Base-by-base conservation (phyloP, 805 yeast genomes). In the Yarrowia yakushimensis region DNA sequence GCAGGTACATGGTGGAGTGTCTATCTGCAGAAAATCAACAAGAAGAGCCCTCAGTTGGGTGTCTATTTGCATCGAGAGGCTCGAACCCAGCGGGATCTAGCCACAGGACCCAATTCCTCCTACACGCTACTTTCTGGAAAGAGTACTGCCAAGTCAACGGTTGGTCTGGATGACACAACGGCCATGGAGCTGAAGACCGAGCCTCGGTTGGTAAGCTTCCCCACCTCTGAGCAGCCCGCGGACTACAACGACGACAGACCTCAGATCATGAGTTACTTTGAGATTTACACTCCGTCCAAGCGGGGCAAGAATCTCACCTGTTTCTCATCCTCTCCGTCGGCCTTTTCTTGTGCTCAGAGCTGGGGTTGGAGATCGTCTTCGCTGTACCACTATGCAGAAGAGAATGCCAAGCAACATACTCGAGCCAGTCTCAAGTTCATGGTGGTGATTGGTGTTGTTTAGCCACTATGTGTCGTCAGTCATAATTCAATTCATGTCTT, bases 1-100 rank as follows among this genome's bases (percentile, higher is more conserved):
- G 84, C 85, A n/a, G 86, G 86, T 0, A 81, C 85, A 11, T 81
- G 78, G 66, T 82, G 86, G 86, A 81, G 81, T 65, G 69, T 82
- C 9, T 82, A 82, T 67, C 72, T 82, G 31, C 85, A 82, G 63
- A 82, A 81, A 66, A 77, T 78, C 37, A 55, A 73, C 46, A 77
- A 77, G 63, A 73, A 76, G 62, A 76, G 79, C 3, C 77, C 69
- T 64, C 85, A 82, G 65, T 77, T 82, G 69, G 86, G 86, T 7
- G 85, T 82, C 9, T 82, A 82, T 68, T 69, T 82, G 41, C 85
- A 82, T 65, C 69, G 86, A 42, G 84, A 55, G 31, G 61, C 46
- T 10, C 34, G 48, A 13, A 39, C 84, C 1, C 73, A 72, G 27
- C 37, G 63, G n/a, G 66, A 65, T 34, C n/a, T 60, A 15, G 28